phyloP scores from a whole-genome alignment of 192 early-diverging fungal genomes.

The Podochytrium sp. region DNA sequence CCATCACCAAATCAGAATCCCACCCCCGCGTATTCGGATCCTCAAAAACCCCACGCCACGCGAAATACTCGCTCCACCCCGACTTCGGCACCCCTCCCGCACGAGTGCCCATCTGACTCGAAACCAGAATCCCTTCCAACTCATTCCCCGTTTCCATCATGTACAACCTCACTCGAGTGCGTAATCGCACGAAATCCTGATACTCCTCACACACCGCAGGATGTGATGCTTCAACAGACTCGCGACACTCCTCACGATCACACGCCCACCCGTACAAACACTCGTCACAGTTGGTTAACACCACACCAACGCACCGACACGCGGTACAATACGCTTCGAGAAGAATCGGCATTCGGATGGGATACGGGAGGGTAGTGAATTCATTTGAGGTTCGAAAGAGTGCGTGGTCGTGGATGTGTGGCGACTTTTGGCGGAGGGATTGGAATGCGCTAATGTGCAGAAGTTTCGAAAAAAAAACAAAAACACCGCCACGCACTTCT shows the following conservation, averaged over 20 bases:
- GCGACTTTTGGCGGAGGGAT: neutral
- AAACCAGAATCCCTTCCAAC: neutral
- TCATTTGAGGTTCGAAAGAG: neutral
- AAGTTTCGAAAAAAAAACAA: neutral
- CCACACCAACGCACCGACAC: neutral
- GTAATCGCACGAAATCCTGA: neutral
- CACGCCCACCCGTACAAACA: constrained; percentile 8
- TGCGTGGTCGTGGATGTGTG: neutral
- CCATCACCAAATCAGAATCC: neutral
- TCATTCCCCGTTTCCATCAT: neutral
- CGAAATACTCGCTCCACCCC: too few relatives aligned
- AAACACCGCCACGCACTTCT: neutral
- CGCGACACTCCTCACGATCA: neutral
- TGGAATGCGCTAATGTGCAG: neutral
- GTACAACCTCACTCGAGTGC: neutral
- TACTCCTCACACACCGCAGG: neutral
- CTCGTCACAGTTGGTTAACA: neutral
- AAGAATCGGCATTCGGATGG: neutral
- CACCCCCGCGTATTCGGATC: neutral
- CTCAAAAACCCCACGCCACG: neutral
- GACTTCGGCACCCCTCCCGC: neutral
- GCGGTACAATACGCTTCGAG: neutral
- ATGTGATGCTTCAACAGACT: neutral
- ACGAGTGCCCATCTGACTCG: too few relatives aligned
- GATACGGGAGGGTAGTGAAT: neutral